phyloP scores from a whole-genome alignment of 192 early-diverging fungal genomes.

The Coemansia sp. region DNA sequence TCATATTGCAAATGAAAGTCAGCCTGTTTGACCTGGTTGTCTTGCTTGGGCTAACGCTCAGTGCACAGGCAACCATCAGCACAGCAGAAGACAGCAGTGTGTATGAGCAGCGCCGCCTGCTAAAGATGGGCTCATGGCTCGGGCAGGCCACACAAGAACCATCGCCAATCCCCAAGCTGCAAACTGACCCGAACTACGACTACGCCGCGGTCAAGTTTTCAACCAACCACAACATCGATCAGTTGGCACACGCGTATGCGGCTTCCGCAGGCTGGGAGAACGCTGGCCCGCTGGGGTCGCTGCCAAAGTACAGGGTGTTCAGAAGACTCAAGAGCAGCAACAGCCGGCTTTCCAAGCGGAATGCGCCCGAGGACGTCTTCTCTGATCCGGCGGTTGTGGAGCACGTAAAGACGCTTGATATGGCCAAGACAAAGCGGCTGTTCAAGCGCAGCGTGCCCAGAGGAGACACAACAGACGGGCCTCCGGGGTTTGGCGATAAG shows the following conservation, averaged over 20 bases:
- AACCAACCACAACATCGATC: slow-evolving; percentile 7
- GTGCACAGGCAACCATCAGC: not conserved
- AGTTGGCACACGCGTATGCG: slow-evolving; percentile 26
- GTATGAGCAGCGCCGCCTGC: not conserved
- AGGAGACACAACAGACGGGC: not conserved
- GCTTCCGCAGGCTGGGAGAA: slow-evolving; percentile 32
- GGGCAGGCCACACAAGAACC: slow-evolving; percentile 17
- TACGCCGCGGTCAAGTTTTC: slow-evolving; percentile 47
- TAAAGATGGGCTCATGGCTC: slow-evolving; percentile 22
- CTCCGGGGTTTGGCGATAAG: slow-evolving; percentile 18
- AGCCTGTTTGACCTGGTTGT: slow-evolving; percentile 10
- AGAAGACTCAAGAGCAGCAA: slow-evolving; percentile 4
- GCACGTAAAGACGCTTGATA: slow-evolving; percentile 17
- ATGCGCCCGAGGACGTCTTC: not conserved
- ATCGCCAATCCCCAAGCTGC: slow-evolving; percentile 18
- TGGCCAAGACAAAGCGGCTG: slow-evolving; percentile 18
- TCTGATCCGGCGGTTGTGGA: slow-evolving; percentile 1
- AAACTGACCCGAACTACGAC: slow-evolving; percentile 30
- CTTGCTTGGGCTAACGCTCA: not conserved
- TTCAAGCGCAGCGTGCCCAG: slow-evolving; percentile 25
- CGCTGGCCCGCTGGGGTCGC: slow-evolving; percentile 34
- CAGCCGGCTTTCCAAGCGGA: not conserved
- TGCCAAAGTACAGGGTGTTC: slow-evolving; percentile 47
- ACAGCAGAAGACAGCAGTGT: not conserved
- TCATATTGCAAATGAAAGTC: slow-evolving; percentile 2